Base-by-base conservation (phyloP, 1,284 basidiomycete genomes). In the Cutaneotrichosporon cyanovorans region DNA sequence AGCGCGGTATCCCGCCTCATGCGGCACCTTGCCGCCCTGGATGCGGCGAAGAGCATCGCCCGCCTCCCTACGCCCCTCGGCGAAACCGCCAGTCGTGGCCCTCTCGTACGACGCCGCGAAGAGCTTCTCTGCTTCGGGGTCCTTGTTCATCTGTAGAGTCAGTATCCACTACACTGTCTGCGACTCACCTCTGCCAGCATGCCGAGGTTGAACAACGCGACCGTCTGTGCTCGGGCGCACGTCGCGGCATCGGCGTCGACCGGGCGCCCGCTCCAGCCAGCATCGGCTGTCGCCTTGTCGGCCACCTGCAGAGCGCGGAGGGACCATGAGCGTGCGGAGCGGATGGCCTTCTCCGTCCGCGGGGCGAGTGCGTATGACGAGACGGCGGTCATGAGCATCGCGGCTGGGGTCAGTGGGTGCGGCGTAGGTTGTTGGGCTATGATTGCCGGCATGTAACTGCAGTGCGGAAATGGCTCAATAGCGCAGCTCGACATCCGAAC, bases 321-420 rank as follows among this genome's bases (percentile, higher is more conserved):
- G 1, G 69, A 68, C 68, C 69, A 72, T 20, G 66, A 66, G 42
- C 54, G 55, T 9, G 66, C 56, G 9, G 59, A 55, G 40, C 61
- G 65, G 49, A 66, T 59, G 12, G 67, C 58, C 42, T 63, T 39
- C 3, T 52, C 20, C 2, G 67, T 60, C 8, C 48, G 54, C 1
- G 69, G 64, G 16, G 66, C 60, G 8, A 68, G 55, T 5, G 65
- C 60, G 43, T 68, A 62, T 1, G 66, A 63, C 0, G 68, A 69
- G 20, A 72, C 58, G 20, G 67, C 58, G 31, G 69, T 71, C 66
- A 72, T 72, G 18, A 71, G 59, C 61, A 65, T 38, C 30, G 31
- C 28, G 31, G 44, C 34, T 40, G 42, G n/a, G 9, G 35, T 46
- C 19, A 54, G 37, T n/a, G 30, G 1, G 10, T 38, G 19, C 18